phyloP scores from a whole-genome alignment of 257 asterid species.

The Solanum neorickii region DNA sequence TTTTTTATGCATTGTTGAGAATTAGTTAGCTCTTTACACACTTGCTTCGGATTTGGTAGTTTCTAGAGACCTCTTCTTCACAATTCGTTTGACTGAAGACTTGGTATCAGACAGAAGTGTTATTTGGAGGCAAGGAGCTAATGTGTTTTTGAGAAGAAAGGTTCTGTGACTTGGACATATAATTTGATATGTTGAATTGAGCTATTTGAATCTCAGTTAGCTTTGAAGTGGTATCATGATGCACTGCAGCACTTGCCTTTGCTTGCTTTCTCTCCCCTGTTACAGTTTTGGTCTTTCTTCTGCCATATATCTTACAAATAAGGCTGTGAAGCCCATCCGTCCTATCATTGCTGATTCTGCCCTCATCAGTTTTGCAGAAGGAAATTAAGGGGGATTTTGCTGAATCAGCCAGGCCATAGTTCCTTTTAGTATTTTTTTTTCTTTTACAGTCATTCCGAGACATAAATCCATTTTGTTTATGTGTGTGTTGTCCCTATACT shows the following conservation, averaged over 20 bases:
- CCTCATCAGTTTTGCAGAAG: slow-evolving; percentile 16
- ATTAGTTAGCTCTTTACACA: neutral
- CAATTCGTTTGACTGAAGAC: slow-evolving; percentile 24
- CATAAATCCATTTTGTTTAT: slow-evolving; percentile 4
- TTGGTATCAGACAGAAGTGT: slow-evolving; percentile 12
- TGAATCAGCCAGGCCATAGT: slow-evolving; percentile 42
- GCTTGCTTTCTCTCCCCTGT: slow-evolving; percentile 7
- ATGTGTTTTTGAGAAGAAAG: slow-evolving; percentile 13
- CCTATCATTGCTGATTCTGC: slow-evolving; percentile 21
- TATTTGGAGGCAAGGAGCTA: slow-evolving; percentile 6
- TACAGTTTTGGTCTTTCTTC: slow-evolving; percentile 16
- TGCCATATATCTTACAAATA: slow-evolving; percentile 29
- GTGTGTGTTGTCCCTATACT: neutral
- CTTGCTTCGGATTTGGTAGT: slow-evolving; percentile 2
- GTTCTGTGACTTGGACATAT: slow-evolving; percentile 14
- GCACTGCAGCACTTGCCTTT: slow-evolving; percentile 24
- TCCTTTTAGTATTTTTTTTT: slow-evolving; percentile 9
- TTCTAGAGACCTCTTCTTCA: neutral
- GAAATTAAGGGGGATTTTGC: slow-evolving; percentile 44
- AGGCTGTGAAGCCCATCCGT: slow-evolving; percentile 44
- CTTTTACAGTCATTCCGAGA: slow-evolving; percentile 18
- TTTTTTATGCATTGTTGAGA: neutral
- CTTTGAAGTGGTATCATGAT: slow-evolving; percentile 27
- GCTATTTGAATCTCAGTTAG: slow-evolving; percentile 1
- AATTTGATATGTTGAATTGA: slow-evolving; percentile 9